Conservation (phyloP, 2,329 filamentous ascomycete genomes). For the Sporothrix dimorphospora region DNA sequence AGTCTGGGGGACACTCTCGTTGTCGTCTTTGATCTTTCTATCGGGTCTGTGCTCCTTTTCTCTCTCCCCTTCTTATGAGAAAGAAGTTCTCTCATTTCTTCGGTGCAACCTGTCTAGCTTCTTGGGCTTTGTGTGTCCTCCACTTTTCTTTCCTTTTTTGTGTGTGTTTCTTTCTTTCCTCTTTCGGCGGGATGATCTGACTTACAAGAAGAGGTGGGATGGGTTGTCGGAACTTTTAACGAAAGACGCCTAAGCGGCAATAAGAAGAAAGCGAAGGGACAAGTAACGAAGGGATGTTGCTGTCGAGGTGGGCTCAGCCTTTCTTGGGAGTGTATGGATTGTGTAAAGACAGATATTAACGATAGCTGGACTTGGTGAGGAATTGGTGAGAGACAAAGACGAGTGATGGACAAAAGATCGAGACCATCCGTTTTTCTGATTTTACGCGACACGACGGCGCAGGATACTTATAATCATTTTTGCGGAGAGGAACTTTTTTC, state of each 20-base stretch:
- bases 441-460: background rate
- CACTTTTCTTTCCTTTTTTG: background rate
- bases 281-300: background rate
- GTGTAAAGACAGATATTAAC: background rate
- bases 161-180: slow-evolving; percentile 1
- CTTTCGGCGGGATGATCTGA: background rate
- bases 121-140: background rate
- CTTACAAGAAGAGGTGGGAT: background rate
- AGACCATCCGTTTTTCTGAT: background rate
- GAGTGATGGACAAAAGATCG: background rate
- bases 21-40: background rate
- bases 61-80: background rate
- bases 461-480: slow-evolving; percentile 20
- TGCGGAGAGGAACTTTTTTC: background rate
- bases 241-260: background rate
- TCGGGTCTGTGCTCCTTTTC: background rate
- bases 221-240: background rate
- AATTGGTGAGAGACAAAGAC: background rate
- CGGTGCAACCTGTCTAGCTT: background rate
- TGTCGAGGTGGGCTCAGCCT: background rate
- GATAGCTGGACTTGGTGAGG: background rate
- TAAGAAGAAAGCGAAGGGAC: background rate
- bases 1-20: background rate
- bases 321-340: background rate
- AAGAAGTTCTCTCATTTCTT: background rate